These are phyloP conservation scores for Malassezia japonica DNA, from an alignment of 1,284 basidiomycete species.

Conservation along the genomic window DNA sequence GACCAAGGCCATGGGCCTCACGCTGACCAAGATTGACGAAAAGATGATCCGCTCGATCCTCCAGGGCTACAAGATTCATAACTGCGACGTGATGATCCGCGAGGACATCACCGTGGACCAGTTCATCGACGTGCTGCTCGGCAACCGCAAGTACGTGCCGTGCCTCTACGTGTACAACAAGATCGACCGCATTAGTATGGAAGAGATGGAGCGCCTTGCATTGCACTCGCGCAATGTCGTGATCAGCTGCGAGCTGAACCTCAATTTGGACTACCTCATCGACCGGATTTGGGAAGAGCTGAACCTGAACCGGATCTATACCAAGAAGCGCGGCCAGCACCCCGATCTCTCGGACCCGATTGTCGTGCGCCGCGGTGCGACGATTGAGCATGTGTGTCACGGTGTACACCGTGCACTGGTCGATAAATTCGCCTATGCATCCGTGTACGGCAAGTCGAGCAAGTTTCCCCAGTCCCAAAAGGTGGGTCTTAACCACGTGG, in stretches of 20 bases:
- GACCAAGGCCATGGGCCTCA: conserved; percentile 55
- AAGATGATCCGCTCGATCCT: conserved; percentile 84
- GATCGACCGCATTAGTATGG: conserved; percentile 47
- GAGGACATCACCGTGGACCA: conserved; percentile 75
- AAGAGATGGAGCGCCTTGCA: conserved; percentile 75
- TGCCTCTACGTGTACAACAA: conserved; percentile 84
- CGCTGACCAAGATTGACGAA: conserved; percentile 87
- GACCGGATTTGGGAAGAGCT: conserved; percentile 67
- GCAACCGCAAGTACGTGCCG: conserved; percentile 83
- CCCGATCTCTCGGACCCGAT: conserved; percentile 89
- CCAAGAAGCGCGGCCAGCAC: conserved; percentile 79
- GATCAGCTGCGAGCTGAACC: conserved; percentile 82
- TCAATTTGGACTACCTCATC: conserved; percentile 82
- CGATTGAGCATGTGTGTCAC: conserved; percentile 64
- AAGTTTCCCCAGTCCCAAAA: conserved; percentile 36
- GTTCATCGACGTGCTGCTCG: conserved; percentile 88
- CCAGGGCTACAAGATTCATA: conserved; percentile 50
- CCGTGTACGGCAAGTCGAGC: conserved; percentile 41
- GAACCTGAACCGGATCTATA: conserved; percentile 59
- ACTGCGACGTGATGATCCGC: conserved; percentile 38
- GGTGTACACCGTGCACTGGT: conserved; percentile 74
- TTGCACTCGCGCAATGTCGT: conserved; percentile 76
- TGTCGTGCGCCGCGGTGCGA: conserved; percentile 79
- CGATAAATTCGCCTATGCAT: conserved; percentile 57
- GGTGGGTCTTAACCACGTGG: conserved; percentile 68